These are phyloP conservation scores for Colletotrichum falcatum DNA, from an alignment of 2,329 filamentous ascomycete genomes.

Conservation along the genomic window DNA sequence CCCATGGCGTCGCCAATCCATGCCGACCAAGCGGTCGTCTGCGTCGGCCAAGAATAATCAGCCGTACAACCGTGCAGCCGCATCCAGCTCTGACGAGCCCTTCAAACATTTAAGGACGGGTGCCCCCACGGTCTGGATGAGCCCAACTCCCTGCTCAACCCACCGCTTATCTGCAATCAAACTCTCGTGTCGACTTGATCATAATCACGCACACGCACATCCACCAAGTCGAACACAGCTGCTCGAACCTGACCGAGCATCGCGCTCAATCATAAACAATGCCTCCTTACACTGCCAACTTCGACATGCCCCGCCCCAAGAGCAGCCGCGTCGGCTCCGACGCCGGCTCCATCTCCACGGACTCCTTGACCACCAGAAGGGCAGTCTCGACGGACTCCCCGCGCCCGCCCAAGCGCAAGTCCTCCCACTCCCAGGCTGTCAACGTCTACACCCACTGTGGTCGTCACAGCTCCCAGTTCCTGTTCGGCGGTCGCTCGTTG, in stretches of 20 bases:
- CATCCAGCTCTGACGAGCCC: constrained; percentile 15
- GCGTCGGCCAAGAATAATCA: constrained; percentile 26
- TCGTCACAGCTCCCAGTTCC: constrained; percentile 65
- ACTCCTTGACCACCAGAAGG: constrained; percentile 42
- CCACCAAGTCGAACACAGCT: background rate
- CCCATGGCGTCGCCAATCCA: constrained; percentile 35
- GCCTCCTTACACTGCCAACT: constrained; percentile 26
- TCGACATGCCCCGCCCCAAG: constrained; percentile 32
- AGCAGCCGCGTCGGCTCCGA: constrained; percentile 39
- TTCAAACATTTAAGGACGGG: constrained; percentile 36
- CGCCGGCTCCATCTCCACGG: constrained; percentile 26
- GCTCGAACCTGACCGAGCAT: background rate
- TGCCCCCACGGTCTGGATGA: constrained; percentile 20
- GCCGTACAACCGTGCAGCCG: constrained; percentile 38
- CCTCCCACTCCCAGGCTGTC: constrained; percentile 53
- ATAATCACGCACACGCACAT: background rate
- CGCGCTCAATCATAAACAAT: constrained; percentile 1
- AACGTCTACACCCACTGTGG: constrained; percentile 68
- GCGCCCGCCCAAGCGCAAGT: constrained; percentile 47
- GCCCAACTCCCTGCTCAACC: background rate
- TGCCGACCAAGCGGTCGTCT: constrained; percentile 37
- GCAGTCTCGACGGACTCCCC: constrained; percentile 37
- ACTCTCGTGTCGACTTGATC: constrained; percentile 14
- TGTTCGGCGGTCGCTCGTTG: constrained; percentile 63
- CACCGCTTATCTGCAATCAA: constrained; percentile 1